These are phyloP conservation scores for Bretziella fagacearum DNA, from an alignment of 2,329 filamentous ascomycete genomes.

Conservation along the genomic window DNA sequence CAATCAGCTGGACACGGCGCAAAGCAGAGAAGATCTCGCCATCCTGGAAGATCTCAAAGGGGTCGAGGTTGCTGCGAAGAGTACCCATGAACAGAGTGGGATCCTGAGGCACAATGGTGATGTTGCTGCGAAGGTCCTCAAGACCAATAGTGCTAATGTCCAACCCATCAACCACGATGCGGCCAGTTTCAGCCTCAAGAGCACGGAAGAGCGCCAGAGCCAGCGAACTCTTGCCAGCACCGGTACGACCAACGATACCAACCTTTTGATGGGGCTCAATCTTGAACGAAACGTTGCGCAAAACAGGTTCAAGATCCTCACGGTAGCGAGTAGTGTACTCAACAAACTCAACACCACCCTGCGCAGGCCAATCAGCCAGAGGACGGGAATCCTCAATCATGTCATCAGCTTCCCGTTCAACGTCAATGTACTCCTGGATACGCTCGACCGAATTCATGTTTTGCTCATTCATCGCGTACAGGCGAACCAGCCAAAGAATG, in stretches of 20 bases:
- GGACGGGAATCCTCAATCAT: conserved; percentile 67
- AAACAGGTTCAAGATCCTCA: conserved; percentile 68
- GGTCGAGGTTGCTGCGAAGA: conserved; percentile 81
- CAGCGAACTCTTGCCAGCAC: conserved; percentile 90
- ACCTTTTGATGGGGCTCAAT: conserved; percentile 81
- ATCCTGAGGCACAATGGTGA: conserved; percentile 96
- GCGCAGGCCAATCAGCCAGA: conserved; percentile 62
- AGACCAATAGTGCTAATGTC: conserved; percentile 81
- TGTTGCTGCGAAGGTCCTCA: conserved; percentile 79
- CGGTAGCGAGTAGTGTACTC: conserved; percentile 82
- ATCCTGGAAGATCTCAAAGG: conserved; percentile 76
- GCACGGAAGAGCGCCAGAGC: conserved; percentile 87
- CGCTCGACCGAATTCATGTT: conserved; percentile 99
- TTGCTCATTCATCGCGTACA: conserved; percentile 91
- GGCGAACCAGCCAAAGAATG: conserved; percentile 83
- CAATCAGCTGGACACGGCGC: conserved; percentile 75
- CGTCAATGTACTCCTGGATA: conserved; percentile 90
- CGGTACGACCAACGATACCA: conserved; percentile 87
- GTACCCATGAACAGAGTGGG: conserved; percentile 88
- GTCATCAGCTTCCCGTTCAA: conserved; percentile 77
- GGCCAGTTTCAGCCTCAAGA: conserved; percentile 75
- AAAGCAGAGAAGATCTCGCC: conserved; percentile 79
- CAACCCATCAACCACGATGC: conserved; percentile 79
- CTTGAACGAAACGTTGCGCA: conserved; percentile 71
- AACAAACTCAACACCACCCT: conserved; percentile 74